Evolutionary conservation across 257 asterid genomes (phyloP), one percentile per base, ranked within the genome.

Genomic region (Galeopsis tetrahit): DNA sequence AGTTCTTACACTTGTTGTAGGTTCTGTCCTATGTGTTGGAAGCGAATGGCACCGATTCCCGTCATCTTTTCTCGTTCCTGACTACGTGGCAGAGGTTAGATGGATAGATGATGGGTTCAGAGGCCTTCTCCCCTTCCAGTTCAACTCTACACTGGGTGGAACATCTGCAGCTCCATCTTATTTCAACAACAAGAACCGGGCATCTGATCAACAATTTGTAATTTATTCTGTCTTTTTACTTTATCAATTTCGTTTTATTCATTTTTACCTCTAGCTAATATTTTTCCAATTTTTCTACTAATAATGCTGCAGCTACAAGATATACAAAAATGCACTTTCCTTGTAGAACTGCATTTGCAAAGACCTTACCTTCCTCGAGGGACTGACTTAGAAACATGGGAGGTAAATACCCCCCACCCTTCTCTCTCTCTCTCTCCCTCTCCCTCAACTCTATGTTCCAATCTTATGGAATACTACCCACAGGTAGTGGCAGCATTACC

Each of bases 1-100:
- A 35, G 40, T 64, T 63, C 28, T 3, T 11, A 6, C 70, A 36
- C 68, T 33, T 56, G 73, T 60, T 72, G 48, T 68, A 95, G 99
- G 96, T 84, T 52, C 97, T 0, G 85, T 85, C 72, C 73, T 95
- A 28, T 95, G 99, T 71, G 88, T 95, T 78, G 98, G 99, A 71
- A 88, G 96, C 48, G 99, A 95, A 81, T 95, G 99, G 99, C 99
- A 95, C 81, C 86, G 96, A 8, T 95, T 75, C 81, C 99, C 99
- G 1, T 92, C 99, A 72, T 95, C 98, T 43, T 95, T 95, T 76
- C 81, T 95, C 48, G 85, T 95, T 77, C 98, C 99, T 35, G 89
- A 86, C 38, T 92, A 92, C 63, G 84, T 92, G 49, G 43, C 71
- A 52, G 92, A 95, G 82, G 96, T 92, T 73, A 84, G 85, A 69